phyloP scores from a whole-genome alignment of 1,139 yeast genomes.

The Wickerhamiella pararugosa region DNA sequence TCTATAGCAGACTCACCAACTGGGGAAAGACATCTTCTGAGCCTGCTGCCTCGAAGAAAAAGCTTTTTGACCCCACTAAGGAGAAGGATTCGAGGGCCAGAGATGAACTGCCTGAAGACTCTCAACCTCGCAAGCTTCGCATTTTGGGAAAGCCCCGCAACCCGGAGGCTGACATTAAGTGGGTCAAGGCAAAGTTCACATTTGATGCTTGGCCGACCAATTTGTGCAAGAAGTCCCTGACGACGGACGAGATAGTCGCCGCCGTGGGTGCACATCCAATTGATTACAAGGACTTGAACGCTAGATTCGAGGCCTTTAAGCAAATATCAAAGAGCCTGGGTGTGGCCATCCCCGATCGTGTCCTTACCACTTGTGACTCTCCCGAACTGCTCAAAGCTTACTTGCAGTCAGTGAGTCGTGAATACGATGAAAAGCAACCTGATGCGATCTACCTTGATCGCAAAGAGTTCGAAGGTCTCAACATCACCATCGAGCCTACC shows the following conservation, averaged over 20 bases:
- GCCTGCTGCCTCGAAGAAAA: background rate
- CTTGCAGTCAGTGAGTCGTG: conserved; percentile 31
- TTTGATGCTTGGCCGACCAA: conserved; percentile 22
- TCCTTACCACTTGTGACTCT: conserved; percentile 36
- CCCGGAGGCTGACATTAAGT: conserved; percentile 15
- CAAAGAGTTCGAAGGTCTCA: conserved; percentile 33
- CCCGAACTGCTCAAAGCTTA: conserved; percentile 34
- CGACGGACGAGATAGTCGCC: conserved; percentile 13
- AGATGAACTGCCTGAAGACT: conserved; percentile 13
- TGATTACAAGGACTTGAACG: conserved; percentile 30
- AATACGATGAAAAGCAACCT: conserved; percentile 54
- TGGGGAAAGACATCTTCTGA: conserved; percentile 12
- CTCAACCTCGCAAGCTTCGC: conserved; percentile 15
- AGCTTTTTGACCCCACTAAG: conserved; percentile 15
- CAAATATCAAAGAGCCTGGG: conserved; percentile 45
- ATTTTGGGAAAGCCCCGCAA: conserved; percentile 20
- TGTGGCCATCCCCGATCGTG: conserved; percentile 49
- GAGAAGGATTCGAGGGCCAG: conserved; percentile 8
- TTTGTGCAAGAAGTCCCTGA: conserved; percentile 15
- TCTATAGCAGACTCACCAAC: conserved; percentile 12
- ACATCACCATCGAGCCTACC: conserved; percentile 32
- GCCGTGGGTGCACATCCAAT: conserved; percentile 10
- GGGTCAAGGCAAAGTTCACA: conserved; percentile 16
- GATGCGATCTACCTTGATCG: conserved; percentile 53
- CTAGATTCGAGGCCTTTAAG: conserved; percentile 46